Conservation (phyloP, 305 asterid genomes). For the Nicotiana rustica region DNA sequence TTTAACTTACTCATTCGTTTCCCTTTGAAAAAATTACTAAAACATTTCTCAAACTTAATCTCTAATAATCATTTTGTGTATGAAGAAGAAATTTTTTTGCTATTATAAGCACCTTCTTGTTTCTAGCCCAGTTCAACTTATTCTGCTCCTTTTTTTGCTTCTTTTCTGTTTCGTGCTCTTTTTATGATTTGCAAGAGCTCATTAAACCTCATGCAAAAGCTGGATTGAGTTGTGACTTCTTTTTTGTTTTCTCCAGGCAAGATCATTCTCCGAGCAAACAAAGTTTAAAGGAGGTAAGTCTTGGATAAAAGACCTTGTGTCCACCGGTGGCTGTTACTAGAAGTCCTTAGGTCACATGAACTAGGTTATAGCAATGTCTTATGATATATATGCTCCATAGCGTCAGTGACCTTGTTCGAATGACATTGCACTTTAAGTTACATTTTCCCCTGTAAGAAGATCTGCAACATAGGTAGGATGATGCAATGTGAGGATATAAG, state of each 20-base stretch:
- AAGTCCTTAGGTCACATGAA: neutral
- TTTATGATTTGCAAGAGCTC: neutral
- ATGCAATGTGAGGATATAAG: neutral
- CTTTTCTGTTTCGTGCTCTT: neutral
- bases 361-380: neutral
- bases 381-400: neutral
- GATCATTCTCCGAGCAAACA: conserved; percentile 76
- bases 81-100: neutral
- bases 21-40: neutral
- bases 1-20: neutral
- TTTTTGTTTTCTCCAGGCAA: conserved; percentile 68
- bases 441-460: neutral
- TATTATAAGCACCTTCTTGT: neutral
- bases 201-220: neutral
- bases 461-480: neutral
- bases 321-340: conserved; percentile 23
- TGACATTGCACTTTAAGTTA: neutral
- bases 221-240: conserved; percentile 8
- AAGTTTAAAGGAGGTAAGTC: conserved; percentile 88
- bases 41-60: neutral
- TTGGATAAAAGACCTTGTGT: neutral
- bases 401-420: neutral
- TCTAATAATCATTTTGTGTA: neutral
- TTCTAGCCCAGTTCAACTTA: neutral
- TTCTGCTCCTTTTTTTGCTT: neutral